phyloP scores from a whole-genome alignment of 208 protist species.

The Leishmania turanica region DNA sequence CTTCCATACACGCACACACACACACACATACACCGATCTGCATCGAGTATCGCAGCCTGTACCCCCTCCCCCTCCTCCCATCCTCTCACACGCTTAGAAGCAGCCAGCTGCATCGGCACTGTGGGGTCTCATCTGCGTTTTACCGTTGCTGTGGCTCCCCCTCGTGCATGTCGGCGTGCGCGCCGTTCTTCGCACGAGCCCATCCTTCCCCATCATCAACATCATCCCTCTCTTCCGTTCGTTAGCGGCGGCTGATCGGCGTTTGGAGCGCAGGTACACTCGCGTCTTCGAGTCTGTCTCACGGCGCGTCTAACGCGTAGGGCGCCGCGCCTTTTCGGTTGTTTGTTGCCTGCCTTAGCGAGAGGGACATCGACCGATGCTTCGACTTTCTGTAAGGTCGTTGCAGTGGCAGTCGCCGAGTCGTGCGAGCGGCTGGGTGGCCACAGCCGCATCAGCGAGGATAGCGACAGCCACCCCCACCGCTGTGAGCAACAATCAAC shows the following conservation, averaged over 20 bases:
- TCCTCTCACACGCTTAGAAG: background rate
- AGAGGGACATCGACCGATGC: background rate
- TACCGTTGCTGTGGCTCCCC: background rate
- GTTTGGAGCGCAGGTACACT: background rate
- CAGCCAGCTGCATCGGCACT: background rate
- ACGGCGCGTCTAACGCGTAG: background rate
- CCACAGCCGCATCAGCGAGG: background rate
- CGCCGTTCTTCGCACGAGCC: background rate
- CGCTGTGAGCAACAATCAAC: background rate
- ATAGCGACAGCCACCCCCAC: background rate
- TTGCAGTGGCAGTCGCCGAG: conserved; percentile 9
- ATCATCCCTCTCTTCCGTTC: background rate
- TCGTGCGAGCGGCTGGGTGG: conserved; percentile 1
- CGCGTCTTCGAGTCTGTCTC: background rate
- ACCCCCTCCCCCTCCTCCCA: background rate
- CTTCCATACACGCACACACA: background rate
- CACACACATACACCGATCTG: background rate
- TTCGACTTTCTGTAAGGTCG: conserved; percentile 1
- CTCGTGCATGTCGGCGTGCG: background rate
- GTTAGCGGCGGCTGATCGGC: background rate
- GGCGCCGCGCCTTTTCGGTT: background rate
- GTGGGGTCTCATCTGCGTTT: background rate
- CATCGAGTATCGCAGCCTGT: background rate
- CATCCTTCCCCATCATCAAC: background rate
- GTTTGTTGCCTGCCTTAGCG: background rate